phyloP scores from a whole-genome alignment of 2,329 filamentous ascomycete species.

The Passalora sequoiae region DNA sequence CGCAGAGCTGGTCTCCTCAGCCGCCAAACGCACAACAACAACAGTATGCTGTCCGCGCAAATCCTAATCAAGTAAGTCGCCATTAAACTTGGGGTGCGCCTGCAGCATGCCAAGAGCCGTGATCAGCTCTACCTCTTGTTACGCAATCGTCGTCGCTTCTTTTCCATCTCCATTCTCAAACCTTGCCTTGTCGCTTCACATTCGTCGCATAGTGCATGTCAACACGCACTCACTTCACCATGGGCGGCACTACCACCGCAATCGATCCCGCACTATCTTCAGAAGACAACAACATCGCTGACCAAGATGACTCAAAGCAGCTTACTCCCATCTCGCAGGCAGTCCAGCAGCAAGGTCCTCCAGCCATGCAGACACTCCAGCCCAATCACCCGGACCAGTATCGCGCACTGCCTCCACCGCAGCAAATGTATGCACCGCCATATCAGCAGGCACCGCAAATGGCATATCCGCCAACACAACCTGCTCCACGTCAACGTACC shows the following conservation, averaged over 20 bases:
- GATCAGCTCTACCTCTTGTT: constrained; percentile 24
- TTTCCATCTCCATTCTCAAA: constrained; percentile 18
- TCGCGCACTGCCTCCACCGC: constrained; percentile 42
- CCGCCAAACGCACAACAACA: constrained; percentile 9
- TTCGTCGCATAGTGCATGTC: neutral
- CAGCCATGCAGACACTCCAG: constrained; percentile 44
- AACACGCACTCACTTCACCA: constrained; percentile 12
- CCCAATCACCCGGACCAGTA: constrained; percentile 43
- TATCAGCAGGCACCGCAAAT: constrained; percentile 40
- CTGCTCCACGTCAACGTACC: constrained; percentile 55
- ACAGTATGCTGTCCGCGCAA: constrained; percentile 6
- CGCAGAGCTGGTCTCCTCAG: neutral
- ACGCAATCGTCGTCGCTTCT: constrained; percentile 22
- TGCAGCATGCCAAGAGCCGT: constrained; percentile 25
- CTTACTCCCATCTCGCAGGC: constrained; percentile 34
- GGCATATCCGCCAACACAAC: constrained; percentile 41
- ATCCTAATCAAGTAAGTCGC: constrained; percentile 25
- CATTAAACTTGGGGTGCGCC: constrained; percentile 7
- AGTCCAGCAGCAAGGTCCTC: constrained; percentile 29
- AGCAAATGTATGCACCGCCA: constrained; percentile 42
- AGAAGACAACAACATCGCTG: constrained; percentile 20
- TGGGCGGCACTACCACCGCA: constrained; percentile 18
- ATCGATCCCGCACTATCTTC: constrained; percentile 31
- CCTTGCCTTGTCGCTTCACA: constrained; percentile 12
- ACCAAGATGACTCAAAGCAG: constrained; percentile 28